phyloP scores from a whole-genome alignment of 192 early-diverging fungal genomes.

The Backusella tuberculispora region DNA sequence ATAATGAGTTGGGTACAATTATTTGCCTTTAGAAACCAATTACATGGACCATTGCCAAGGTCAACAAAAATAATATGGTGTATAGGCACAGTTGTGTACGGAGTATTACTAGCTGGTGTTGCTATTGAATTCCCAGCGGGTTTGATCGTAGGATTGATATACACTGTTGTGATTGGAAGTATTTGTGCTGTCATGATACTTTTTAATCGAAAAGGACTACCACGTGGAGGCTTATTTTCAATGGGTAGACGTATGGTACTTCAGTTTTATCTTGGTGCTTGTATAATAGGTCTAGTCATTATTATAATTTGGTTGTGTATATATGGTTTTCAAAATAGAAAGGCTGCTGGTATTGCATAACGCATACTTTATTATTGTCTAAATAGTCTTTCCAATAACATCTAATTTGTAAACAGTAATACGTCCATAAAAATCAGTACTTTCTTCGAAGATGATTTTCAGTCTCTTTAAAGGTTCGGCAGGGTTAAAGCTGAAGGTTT shows the following conservation, averaged over 20 bases:
- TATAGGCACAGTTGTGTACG: constrained; percentile 39
- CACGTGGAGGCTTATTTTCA: constrained; percentile 30
- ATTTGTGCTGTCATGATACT: constrained; percentile 25
- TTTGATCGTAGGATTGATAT: constrained; percentile 42
- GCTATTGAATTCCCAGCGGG: constrained; percentile 48
- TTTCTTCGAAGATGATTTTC: constrained; percentile 71
- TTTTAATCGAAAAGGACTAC: constrained; percentile 23
- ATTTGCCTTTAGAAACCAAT: constrained; percentile 48
- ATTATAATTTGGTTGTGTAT: constrained; percentile 46
- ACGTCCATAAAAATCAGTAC: constrained; percentile 88
- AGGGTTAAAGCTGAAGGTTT: constrained; percentile 44
- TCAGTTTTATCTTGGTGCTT: constrained; percentile 45
- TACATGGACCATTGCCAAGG: constrained; percentile 31
- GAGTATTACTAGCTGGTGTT: constrained; percentile 37
- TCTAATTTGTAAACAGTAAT: constrained; percentile 79
- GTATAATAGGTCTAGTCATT: constrained; percentile 38
- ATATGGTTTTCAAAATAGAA: constrained; percentile 41
- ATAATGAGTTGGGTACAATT: constrained; percentile 57
- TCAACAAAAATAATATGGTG: constrained; percentile 27
- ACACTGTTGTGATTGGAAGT: constrained; percentile 36
- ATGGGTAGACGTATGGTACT: constrained; percentile 47
- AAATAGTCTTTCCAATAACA: constrained; percentile 50
- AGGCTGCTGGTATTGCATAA: constrained; percentile 30
- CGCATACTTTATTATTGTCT: background rate
- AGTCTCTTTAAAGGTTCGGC: constrained; percentile 41